phyloP scores from a whole-genome alignment of 768 basidiomycete genomes.

The Coprinopsis strossmayeri region DNA sequence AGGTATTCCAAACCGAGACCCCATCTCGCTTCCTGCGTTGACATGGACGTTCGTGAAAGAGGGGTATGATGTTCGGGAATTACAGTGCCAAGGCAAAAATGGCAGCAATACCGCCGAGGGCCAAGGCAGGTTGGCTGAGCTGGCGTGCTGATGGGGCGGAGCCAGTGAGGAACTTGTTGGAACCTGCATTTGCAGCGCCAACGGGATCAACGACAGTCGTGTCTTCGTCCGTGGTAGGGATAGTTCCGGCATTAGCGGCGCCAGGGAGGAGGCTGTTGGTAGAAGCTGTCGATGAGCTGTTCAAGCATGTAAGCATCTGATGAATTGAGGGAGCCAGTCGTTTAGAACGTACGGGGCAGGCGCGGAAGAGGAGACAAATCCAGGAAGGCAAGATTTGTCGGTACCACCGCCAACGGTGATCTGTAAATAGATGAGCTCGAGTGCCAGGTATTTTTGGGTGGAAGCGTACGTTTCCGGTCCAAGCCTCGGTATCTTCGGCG shows the following conservation, averaged over 20 bases:
- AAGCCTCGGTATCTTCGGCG: slow-evolving; percentile 49
- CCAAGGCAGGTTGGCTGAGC: slow-evolving; percentile 34
- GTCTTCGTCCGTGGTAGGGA: neutral
- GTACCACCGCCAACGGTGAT: slow-evolving; percentile 31
- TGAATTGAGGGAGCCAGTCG: neutral
- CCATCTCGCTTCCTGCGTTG: neutral
- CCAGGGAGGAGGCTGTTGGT: slow-evolving; percentile 23
- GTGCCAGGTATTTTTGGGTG: neutral
- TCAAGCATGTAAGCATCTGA: no score
- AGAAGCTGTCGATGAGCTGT: neutral
- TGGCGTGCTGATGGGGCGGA: slow-evolving; percentile 29
- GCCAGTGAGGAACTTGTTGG: slow-evolving; percentile 25
- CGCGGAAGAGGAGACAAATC: slow-evolving; percentile 14
- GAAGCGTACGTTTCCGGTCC: slow-evolving; percentile 52
- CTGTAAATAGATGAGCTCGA: slow-evolving; percentile 19
- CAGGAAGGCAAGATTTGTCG: slow-evolving; percentile 32
- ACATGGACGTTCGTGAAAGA: neutral
- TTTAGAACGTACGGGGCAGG: slow-evolving; percentile 3
- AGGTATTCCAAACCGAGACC: neutral
- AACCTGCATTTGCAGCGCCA: slow-evolving; percentile 42
- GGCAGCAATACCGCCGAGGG: slow-evolving; percentile 34
- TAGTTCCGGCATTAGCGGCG: neutral
- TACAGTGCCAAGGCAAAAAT: slow-evolving; percentile 30
- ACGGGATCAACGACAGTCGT: slow-evolving; percentile 20
- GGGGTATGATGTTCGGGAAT: slow-evolving; percentile 11